Evolutionary conservation across 2,329 filamentous ascomycete species (phyloP).

Genomic region (Furcasterigmium furcatum): DNA sequence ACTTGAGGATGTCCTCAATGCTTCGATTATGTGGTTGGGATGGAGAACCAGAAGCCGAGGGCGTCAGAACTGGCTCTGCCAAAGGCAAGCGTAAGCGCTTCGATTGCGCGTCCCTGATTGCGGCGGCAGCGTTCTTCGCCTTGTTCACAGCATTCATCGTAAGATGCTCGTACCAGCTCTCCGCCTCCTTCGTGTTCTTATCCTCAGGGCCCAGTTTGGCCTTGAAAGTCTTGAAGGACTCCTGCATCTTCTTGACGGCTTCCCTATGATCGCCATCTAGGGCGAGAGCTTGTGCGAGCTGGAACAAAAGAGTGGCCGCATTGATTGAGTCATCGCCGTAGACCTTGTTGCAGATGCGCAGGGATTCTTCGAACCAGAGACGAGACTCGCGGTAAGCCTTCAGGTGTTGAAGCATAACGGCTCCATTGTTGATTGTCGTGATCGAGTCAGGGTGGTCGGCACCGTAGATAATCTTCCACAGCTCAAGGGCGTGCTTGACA

Average conservation of each 20-base stretch:
- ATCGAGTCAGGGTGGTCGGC: conserved; percentile 93
- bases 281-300: conserved; percentile 91
- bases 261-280: conserved; percentile 93
- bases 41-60: conserved; percentile 6
- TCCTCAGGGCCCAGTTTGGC: conserved; percentile 82
- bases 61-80: conserved; percentile 36
- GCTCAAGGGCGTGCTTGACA: conserved; percentile 85
- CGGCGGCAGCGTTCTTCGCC: conserved; percentile 87
- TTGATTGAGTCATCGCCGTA: conserved; percentile 90
- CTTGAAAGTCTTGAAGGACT: conserved; percentile 95
- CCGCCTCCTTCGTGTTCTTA: conserved; percentile 97
- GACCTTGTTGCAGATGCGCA: conserved; percentile 83
- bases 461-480: conserved; percentile 98
- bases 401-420: conserved; percentile 95
- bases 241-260: conserved; percentile 89
- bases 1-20: conserved; percentile 90
- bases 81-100: conserved; percentile 67
- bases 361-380: conserved; percentile 92
- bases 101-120: conserved; percentile 78
- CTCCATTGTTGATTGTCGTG: conserved; percentile 97
- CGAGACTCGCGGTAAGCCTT: conserved; percentile 95
- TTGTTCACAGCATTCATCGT: conserved; percentile 94
- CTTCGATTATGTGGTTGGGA: conserved; percentile 68
- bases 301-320: conserved; percentile 92
- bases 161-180: conserved; percentile 93